phyloP scores from a whole-genome alignment of 169 alveolate species.

The Amoebophrya sp. region DNA sequence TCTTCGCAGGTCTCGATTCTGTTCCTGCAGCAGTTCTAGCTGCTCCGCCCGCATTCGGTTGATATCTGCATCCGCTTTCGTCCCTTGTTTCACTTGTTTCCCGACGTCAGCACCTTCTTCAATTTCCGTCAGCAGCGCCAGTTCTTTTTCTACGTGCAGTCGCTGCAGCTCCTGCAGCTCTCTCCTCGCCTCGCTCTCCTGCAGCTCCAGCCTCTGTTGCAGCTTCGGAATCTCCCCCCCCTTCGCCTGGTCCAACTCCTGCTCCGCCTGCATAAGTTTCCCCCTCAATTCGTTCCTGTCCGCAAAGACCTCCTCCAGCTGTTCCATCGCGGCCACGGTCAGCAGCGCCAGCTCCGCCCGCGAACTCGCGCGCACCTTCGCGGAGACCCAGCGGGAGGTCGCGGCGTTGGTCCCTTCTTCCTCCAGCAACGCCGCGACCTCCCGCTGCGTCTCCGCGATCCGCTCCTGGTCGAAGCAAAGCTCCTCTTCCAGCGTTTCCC shows the following conservation, averaged over 20 bases:
- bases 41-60: not conserved
- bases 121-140: not conserved
- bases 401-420: not conserved
- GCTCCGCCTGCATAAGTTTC: no score
- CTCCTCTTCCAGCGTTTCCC: not conserved
- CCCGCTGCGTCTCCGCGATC: not conserved
- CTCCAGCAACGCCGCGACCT: not conserved
- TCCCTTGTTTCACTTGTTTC: no score
- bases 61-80: no score
- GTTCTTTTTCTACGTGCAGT: not conserved
- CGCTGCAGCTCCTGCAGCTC: not conserved
- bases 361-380: no score
- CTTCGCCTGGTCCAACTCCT: no score
- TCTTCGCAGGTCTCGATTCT: no score
- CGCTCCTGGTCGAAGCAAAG: not conserved
- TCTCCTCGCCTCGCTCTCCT: not conserved
- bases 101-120: no score
- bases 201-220: not conserved
- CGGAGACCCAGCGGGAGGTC: no score
- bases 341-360: not conserved
- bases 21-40: not conserved
- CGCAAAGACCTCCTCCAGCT: not conserved
- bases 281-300: no score
- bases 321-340: not conserved
- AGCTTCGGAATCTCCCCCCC: no score